Conservation (phyloP, 2,329 filamentous ascomycete species). For the Ramularia collo-cygni region DNA sequence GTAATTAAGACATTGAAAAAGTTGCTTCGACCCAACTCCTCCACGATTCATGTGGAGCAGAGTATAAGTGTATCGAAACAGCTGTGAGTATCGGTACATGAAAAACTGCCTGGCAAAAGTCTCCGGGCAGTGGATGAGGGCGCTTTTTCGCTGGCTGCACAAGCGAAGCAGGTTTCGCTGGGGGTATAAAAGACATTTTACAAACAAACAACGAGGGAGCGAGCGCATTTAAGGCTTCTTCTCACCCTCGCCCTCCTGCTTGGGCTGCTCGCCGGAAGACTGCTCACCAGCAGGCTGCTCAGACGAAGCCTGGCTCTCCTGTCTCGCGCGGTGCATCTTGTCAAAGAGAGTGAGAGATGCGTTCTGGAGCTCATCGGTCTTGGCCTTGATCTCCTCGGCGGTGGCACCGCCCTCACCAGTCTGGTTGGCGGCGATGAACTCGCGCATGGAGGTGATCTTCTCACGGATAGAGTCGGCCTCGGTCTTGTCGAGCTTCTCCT, state of each 20-base stretch:
- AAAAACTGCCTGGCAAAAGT: neutral
- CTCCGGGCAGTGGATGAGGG: neutral
- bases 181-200: slow-evolving; percentile 20
- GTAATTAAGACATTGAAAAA: too few species aligned
- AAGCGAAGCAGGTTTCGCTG: slow-evolving; percentile 7
- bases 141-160: slow-evolving; percentile 2
- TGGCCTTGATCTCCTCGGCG: slow-evolving; percentile 91
- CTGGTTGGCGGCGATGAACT: slow-evolving; percentile 87
- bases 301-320: slow-evolving; percentile 41
- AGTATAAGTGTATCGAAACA: too few species aligned
- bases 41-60: too few species aligned
- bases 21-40: too few species aligned
- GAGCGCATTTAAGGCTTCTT: slow-evolving; percentile 56
- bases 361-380: slow-evolving; percentile 96
- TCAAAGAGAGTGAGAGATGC: slow-evolving; percentile 95
- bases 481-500: slow-evolving; percentile 92
- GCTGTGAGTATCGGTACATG: slow-evolving; percentile 1
- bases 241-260: slow-evolving; percentile 54
- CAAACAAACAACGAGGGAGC: slow-evolving; percentile 6
- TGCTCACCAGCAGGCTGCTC: slow-evolving; percentile 35
- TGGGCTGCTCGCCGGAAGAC: slow-evolving; percentile 13
- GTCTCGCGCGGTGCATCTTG: slow-evolving; percentile 98
- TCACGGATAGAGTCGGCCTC: slow-evolving; percentile 90
- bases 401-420: slow-evolving; percentile 80
- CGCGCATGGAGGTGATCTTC: slow-evolving; percentile 83